Percentiles rank a stretch among this genome's conserved stretches.
These are phyloP conservation scores for Penicillium sp. DNA, from an alignment of 2,329 filamentous ascomycete species.

Conservation along the genomic window DNA sequence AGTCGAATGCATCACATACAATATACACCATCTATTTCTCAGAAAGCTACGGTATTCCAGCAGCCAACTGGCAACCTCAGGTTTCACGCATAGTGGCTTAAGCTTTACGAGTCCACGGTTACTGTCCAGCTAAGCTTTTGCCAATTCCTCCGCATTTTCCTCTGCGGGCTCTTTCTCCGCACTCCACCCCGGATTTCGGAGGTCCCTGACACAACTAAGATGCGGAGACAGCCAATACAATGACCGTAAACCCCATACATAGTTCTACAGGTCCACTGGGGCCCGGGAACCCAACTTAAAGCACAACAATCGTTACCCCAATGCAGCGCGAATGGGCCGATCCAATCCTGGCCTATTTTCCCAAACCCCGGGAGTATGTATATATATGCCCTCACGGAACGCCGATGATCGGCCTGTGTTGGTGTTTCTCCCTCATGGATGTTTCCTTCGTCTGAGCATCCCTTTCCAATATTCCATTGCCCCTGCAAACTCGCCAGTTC, in stretches of 20 bases:
- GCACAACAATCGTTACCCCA: not conserved
- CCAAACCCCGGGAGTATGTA: constrained; percentile 9
- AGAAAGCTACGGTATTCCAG: too few relatives aligned
- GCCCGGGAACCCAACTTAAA: not conserved
- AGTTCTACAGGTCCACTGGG: not conserved
- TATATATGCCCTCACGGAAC: not conserved
- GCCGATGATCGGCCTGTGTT: not conserved
- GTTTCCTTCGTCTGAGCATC: not conserved
- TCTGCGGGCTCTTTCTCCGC: too few relatives aligned
- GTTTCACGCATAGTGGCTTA: constrained; percentile 1
- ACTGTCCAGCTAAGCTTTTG: constrained; percentile 23
- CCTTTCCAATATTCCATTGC: not conserved
- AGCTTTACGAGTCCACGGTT: too few relatives aligned
- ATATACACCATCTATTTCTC: too few relatives aligned
- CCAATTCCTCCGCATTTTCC: constrained; percentile 14
- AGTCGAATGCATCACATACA: too few relatives aligned
- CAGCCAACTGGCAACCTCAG: not conserved
- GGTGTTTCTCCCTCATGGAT: constrained; percentile 1
- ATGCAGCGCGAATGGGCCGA: constrained; percentile 1
- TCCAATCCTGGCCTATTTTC: not conserved
- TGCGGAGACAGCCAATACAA: constrained; percentile 7
- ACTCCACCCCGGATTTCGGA: constrained; percentile 5
- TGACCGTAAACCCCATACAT: not conserved
- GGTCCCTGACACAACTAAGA: not conserved
- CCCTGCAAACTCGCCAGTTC: not conserved